Conservation (phyloP, 2,329 filamentous ascomycete species). For the Aspergillus fumigatiaffinis region DNA sequence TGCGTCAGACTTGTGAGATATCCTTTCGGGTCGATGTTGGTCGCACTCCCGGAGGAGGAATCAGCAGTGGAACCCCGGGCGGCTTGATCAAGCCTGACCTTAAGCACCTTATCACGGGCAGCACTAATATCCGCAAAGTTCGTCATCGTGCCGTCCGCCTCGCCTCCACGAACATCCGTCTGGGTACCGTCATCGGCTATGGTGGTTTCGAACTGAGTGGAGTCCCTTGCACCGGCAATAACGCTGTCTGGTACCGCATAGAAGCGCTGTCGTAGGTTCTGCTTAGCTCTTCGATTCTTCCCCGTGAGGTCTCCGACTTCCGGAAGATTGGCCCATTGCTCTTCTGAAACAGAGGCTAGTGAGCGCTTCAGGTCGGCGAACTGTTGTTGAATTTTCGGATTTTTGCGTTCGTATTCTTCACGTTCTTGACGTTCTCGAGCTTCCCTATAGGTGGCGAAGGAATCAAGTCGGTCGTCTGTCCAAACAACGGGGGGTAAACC, state of each 20-base stretch:
- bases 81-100: constrained; percentile 89
- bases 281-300: constrained; percentile 80
- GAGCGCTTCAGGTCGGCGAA: constrained; percentile 94
- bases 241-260: constrained; percentile 98
- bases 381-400: constrained; percentile 96
- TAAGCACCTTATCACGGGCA: constrained; percentile 89
- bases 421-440: constrained; percentile 84
- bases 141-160: constrained; percentile 83
- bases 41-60: constrained; percentile 71
- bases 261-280: constrained; percentile 78
- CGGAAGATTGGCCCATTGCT: constrained; percentile 93
- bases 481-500: constrained; percentile 56
- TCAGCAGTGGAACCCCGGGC: constrained; percentile 68
- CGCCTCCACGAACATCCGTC: constrained; percentile 43
- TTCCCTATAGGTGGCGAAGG: constrained; percentile 69
- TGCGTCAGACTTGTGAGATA: constrained; percentile 90
- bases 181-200: constrained; percentile 72
- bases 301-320: constrained; percentile 96
- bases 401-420: constrained; percentile 94
- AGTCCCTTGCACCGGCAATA: constrained; percentile 76
- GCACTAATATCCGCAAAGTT: constrained; percentile 98
- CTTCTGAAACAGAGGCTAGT: constrained; percentile 81
- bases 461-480: constrained; percentile 73
- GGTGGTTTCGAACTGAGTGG: constrained; percentile 78
- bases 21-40: constrained; percentile 89